phyloP scores from a whole-genome alignment of 805 yeast genomes.

The Nakazawaea populi region DNA sequence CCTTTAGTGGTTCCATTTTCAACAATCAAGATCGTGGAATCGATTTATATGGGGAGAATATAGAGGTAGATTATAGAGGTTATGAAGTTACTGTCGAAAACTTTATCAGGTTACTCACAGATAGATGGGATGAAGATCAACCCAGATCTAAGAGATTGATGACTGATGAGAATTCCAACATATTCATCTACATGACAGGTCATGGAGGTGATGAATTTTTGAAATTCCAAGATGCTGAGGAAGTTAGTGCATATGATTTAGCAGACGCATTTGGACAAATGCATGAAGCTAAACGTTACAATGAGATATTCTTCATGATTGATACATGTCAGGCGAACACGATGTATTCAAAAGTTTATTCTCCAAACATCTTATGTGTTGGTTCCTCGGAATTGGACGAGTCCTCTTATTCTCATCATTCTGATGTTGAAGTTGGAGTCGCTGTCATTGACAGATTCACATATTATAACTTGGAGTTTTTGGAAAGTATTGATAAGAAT shows the following conservation, averaged over 20 bases:
- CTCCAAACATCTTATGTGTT: conserved; percentile 88
- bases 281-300: conserved; percentile 93
- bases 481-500: conserved; percentile 72
- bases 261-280: conserved; percentile 97
- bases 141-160: conserved; percentile 87
- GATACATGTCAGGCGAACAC: conserved; percentile 99
- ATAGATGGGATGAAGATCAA: conserved; percentile 92
- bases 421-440: conserved; percentile 93
- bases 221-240: conserved; percentile 98
- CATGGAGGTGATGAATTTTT: conserved; percentile 98
- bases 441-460: conserved; percentile 98
- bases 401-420: conserved; percentile 90
- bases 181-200: conserved; percentile 93
- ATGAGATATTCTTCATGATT: conserved; percentile 94
- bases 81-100: conserved; percentile 98
- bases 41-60: conserved; percentile 89
- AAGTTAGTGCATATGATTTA: conserved; percentile 88
- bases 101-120: conserved; percentile 86
- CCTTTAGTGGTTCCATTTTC: conserved; percentile 94
- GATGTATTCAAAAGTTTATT: conserved; percentile 87
- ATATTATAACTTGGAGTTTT: conserved; percentile 80
- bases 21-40: conserved; percentile 89
- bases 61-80: conserved; percentile 96
- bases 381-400: conserved; percentile 88
- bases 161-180: conserved; percentile 92